These are phyloP conservation scores for Cryptococcus deneoformans DNA, from an alignment of 1,284 basidiomycete species.

Conservation along the genomic window DNA sequence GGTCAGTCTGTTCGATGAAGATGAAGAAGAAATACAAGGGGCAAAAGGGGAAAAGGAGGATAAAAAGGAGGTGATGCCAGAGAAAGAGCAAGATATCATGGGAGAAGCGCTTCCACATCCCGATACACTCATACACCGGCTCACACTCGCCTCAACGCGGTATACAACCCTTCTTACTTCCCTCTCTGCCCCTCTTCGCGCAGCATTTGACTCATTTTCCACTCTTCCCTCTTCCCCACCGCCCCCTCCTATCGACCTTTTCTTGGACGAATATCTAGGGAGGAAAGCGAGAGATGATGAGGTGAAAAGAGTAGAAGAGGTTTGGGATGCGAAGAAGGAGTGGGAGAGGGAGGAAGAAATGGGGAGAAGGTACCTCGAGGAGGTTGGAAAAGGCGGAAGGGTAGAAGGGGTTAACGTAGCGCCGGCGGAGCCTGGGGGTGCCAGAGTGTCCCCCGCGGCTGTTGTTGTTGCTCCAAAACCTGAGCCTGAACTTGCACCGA, in stretches of 20 bases:
- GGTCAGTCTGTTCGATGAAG: not conserved
- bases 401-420: conserved; percentile 31
- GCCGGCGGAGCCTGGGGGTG: not conserved
- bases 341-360: not conserved
- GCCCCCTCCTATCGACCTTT: conserved; percentile 7
- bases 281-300: not conserved
- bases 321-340: not conserved
- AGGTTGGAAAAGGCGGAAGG: not conserved
- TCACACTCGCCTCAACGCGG: not conserved
- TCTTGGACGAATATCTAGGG: not conserved
- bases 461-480: not conserved
- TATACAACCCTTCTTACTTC: not conserved
- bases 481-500: not conserved
- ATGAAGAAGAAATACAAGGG: not conserved
- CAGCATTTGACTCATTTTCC: not conserved
- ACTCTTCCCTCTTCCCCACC: conserved; percentile 1
- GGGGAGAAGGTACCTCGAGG: not conserved
- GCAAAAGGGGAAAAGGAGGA: not conserved
- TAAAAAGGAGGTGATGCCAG: not conserved
- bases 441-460: not conserved
- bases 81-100: not conserved
- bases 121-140: not conserved
- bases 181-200: not conserved
- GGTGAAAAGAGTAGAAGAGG: not conserved
- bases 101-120: not conserved